Base-by-base conservation (phyloP, 257 asterid genomes). In the Vinca minor region DNA sequence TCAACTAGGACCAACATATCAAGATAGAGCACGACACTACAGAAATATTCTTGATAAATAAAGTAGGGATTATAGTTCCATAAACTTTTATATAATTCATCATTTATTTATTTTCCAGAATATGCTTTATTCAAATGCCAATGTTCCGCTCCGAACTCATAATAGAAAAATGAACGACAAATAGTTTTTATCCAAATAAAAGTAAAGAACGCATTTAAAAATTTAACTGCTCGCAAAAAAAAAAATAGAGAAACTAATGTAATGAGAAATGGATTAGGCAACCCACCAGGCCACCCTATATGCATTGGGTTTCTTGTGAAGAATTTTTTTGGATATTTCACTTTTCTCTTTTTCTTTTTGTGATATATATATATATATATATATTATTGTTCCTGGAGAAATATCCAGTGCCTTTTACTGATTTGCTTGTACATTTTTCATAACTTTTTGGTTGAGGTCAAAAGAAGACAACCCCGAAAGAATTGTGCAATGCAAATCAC, bases 1-100 rank as follows among this genome's bases (percentile, higher is more conserved):
- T 63, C 74, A 63, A 70, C 38, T 42, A 21, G 15, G 65, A 45
- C 59, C 67, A 32, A 32, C 21, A 44, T 32, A 29, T 31, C 46
- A n/a, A 45, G 65, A 68, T 67, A 35, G 41, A 34, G 31, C 41
- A 67, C 65, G 20, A 13, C 15, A 42, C 18, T 42, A 14, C n/a
- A n/a, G 34, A 54, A 38, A 11, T 66, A 45, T 54, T 39, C 53
- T 29, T 13, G 17, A 34, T 55, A 25, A 54, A 34, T 55, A 25
- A 54, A 25, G 46, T 41, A 34, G 54, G n/a, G 7, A 21, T 42
- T 42, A n/a, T 42, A 14, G 18, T 34, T 48, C 8, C 0, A 23
- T 48, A 49, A 44, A 14, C 38, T 46, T 44, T 57, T 48, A 13
- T 1, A 14, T n/a, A 42, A 42, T 11, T 15, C 20, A 15, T 44